A percentile compares a stretch with the other conserved stretches of the same genome.
phyloP scores from a whole-genome alignment of 305 asterid species.

The Salvia sclarea region DNA sequence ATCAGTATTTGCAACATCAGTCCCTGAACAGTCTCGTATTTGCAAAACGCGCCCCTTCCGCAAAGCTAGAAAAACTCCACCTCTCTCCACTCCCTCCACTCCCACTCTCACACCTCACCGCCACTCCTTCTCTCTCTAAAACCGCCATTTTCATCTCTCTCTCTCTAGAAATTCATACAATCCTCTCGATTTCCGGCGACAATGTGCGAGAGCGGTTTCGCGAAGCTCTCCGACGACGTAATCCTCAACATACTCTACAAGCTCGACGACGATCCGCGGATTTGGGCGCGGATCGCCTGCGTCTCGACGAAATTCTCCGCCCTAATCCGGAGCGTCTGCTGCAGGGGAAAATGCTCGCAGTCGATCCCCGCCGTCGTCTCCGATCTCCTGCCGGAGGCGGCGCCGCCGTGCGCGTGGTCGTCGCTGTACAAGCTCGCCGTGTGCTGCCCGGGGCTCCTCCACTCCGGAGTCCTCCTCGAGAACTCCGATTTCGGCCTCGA shows the following conservation, averaged over 20 bases:
- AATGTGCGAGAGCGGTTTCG: constrained; percentile 58
- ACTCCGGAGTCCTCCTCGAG: constrained; percentile 82
- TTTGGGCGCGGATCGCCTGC: constrained; percentile 86
- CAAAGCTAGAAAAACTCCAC: background rate
- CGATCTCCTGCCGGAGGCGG: constrained; percentile 53
- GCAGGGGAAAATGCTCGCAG: constrained; percentile 58
- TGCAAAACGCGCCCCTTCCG: constrained; percentile 5
- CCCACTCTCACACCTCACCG: background rate
- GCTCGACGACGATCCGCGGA: constrained; percentile 81
- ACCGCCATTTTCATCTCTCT: background rate
- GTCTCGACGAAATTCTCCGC: constrained; percentile 73
- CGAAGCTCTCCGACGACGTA: constrained; percentile 77
- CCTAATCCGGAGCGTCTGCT: constrained; percentile 62
- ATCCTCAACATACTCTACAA: constrained; percentile 74
- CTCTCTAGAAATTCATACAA: background rate
- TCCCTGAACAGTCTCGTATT: constrained; percentile 1
- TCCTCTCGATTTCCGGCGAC: background rate
- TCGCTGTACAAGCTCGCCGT: constrained; percentile 84
- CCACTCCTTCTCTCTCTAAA: background rate
- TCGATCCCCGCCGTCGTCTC: constrained; percentile 75
- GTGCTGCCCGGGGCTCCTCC: constrained; percentile 85
- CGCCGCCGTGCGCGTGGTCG: constrained; percentile 60
- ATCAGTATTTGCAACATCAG: background rate
- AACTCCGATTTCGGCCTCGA: constrained; percentile 91
- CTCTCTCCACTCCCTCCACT: background rate